phyloP scores from a whole-genome alignment of 2,329 filamentous ascomycete species.

The Fusarium equiseti region DNA sequence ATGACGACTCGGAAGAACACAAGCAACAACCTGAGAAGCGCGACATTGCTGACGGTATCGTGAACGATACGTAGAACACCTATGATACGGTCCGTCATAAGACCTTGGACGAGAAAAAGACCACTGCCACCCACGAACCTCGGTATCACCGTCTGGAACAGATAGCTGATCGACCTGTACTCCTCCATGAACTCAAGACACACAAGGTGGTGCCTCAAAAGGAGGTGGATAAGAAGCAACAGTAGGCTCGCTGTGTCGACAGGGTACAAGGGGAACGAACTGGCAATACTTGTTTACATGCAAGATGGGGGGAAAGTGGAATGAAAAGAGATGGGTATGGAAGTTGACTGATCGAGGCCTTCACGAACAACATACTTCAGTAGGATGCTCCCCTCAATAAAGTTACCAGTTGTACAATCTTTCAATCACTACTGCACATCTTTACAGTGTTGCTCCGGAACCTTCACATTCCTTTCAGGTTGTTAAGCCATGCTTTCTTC shows the following conservation, averaged over 20 bases:
- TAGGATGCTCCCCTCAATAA: background rate
- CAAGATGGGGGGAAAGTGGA: background rate
- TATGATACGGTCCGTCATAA: background rate
- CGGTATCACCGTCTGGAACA: background rate
- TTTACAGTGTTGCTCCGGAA: background rate
- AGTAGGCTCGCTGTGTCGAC: background rate
- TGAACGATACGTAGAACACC: background rate
- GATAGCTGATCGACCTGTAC: background rate
- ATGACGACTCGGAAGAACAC: background rate
- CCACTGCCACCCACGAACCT: background rate
- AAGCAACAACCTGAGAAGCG: background rate
- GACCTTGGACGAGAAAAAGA: background rate
- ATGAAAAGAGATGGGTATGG: background rate
- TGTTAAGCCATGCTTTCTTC: background rate
- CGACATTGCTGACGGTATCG: background rate
- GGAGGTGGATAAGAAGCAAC: background rate
- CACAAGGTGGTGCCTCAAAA: background rate
- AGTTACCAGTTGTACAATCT: background rate
- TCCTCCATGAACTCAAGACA: background rate
- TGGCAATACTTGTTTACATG: background rate
- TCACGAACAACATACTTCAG: background rate
- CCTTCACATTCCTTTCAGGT: background rate
- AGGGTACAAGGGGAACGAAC: background rate
- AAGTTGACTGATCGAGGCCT: background rate
- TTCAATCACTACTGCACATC: background rate